These are phyloP conservation scores for Corymbia maculata DNA, from an alignment of 345 rosid species.

Conservation along the genomic window DNA sequence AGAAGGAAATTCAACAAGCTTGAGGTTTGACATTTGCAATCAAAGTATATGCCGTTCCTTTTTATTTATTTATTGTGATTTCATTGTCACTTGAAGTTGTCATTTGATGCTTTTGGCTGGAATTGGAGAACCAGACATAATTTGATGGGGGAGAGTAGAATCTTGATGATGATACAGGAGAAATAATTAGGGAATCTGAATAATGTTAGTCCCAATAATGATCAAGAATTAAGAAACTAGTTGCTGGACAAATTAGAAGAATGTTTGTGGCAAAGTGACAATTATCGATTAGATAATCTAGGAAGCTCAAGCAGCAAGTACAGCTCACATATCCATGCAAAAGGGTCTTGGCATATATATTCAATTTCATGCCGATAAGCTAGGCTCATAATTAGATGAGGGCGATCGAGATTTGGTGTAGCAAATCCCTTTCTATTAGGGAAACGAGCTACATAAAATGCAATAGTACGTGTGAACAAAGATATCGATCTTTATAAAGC, in stretches of 20 bases:
- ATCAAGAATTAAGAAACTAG: neutral
- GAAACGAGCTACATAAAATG: neutral
- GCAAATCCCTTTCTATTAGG: neutral
- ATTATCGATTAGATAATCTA: neutral
- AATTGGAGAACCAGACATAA: neutral
- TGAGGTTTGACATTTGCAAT: neutral
- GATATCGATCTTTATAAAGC: neutral
- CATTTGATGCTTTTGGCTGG: neutral
- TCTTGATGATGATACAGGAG: neutral
- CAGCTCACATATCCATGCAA: neutral
- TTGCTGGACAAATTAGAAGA: neutral
- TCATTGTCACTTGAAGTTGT: neutral
- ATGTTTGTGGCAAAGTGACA: neutral
- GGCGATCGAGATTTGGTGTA: neutral
- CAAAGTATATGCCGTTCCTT: neutral
- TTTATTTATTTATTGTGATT: neutral
- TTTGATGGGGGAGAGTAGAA: neutral
- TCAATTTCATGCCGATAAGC: neutral
- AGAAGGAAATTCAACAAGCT: neutral
- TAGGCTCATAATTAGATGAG: neutral
- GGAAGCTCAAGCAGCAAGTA: neutral
- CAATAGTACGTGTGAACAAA: neutral
- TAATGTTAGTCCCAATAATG: neutral
- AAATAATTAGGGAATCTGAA: neutral
- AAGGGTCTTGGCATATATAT: neutral